Conservation (phyloP, 2,329 filamentous ascomycete genomes). For the Decorospora gaudefroyi region DNA sequence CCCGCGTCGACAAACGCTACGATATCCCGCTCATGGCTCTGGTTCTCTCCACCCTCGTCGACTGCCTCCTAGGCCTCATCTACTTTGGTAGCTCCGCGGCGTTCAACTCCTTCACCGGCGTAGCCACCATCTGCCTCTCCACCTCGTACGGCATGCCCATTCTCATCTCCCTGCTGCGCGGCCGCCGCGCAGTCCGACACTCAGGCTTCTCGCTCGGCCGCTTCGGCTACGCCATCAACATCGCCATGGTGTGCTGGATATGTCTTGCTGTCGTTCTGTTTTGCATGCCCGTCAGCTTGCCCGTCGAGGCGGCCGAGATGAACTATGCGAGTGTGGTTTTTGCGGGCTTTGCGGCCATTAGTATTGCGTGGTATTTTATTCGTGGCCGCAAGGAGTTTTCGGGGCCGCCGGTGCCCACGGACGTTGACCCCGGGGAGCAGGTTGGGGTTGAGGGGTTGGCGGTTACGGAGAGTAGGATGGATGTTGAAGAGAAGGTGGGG, state of each 20-base stretch:
- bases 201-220: constrained; percentile 70
- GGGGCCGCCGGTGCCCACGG: constrained; percentile 46
- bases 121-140: constrained; percentile 77
- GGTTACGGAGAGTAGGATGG: constrained; percentile 35
- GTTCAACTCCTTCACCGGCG: constrained; percentile 79
- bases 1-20: constrained; percentile 65
- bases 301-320: constrained; percentile 49
- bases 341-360: constrained; percentile 47
- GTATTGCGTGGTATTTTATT: constrained; percentile 46
- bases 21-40: constrained; percentile 73
- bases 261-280: constrained; percentile 71
- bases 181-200: constrained; percentile 66
- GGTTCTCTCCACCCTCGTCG: constrained; percentile 68
- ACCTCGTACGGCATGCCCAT: constrained; percentile 78
- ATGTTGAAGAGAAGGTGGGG: constrained; percentile 31
- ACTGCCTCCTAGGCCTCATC: constrained; percentile 74
- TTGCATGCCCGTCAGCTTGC: constrained; percentile 66
- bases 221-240: constrained; percentile 71
- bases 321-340: constrained; percentile 53
- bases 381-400: constrained; percentile 46
- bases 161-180: constrained; percentile 68
- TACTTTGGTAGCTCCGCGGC: constrained; percentile 78
- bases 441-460: constrained; percentile 40
- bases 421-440: constrained; percentile 43
- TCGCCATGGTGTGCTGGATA: constrained; percentile 72